Evolutionary conservation across 2,329 filamentous ascomycete genomes (phyloP).

Genomic region (Aureobasidium sp.): DNA sequence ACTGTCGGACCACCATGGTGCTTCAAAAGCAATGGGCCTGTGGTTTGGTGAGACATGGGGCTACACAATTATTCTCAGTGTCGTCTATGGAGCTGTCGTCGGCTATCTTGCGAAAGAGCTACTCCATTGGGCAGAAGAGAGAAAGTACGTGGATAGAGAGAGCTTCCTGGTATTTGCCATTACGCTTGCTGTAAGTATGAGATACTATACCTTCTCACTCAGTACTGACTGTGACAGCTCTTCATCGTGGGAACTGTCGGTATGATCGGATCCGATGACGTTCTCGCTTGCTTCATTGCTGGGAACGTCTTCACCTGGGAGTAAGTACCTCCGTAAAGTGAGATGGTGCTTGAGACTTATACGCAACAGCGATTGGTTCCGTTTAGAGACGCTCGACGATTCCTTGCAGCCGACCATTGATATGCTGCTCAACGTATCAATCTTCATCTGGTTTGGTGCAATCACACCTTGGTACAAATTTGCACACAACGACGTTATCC

Average conservation of each 20-base stretch:
- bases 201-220: not conserved
- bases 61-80: constrained; percentile 72
- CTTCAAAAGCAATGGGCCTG: constrained; percentile 60
- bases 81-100: constrained; percentile 68
- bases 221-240: constrained; percentile 37
- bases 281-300: constrained; percentile 86
- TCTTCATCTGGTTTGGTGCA: constrained; percentile 89
- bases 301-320: constrained; percentile 90
- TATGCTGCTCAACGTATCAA: constrained; percentile 81
- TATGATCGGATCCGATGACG: constrained; percentile 80
- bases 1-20: constrained; percentile 38
- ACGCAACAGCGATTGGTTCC: constrained; percentile 69
- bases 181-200: constrained; percentile 58
- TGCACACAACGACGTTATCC: constrained; percentile 58
- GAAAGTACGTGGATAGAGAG: constrained; percentile 75
- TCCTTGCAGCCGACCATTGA: constrained; percentile 91
- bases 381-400: constrained; percentile 80
- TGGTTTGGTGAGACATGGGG: constrained; percentile 85
- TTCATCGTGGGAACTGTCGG: constrained; percentile 85
- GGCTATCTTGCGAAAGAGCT: constrained; percentile 78
- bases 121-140: constrained; percentile 76
- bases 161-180: constrained; percentile 85
- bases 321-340: constrained; percentile 31
- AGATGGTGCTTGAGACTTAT: not conserved
- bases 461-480: constrained; percentile 76